Conservation (phyloP, 805 yeast genomes). For the Yamadazyma takamatsuzukensis region DNA sequence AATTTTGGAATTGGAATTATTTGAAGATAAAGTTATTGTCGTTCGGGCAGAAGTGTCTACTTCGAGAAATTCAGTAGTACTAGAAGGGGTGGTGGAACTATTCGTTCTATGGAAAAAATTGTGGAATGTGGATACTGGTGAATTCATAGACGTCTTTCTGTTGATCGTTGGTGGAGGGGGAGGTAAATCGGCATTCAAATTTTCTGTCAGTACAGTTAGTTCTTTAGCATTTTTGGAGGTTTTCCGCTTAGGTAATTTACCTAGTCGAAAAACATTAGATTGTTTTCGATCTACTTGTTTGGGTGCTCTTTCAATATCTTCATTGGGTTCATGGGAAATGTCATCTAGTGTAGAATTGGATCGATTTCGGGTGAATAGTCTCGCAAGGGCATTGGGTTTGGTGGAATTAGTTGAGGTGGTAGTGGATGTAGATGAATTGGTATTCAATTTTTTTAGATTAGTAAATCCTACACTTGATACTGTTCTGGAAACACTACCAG, state of each 20-base stretch:
- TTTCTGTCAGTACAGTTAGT: slow-evolving; percentile 27
- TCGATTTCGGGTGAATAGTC: slow-evolving; percentile 28
- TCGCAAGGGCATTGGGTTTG: slow-evolving; percentile 25
- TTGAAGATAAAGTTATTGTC: slow-evolving; percentile 28
- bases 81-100: slow-evolving; percentile 1
- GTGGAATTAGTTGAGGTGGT: slow-evolving; percentile 17
- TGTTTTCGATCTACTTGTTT: slow-evolving; percentile 11
- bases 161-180: slow-evolving; percentile 5
- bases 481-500: too few species aligned
- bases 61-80: slow-evolving; percentile 4
- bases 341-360: slow-evolving; percentile 17
- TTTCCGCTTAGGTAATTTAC: slow-evolving; percentile 7
- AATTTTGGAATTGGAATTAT: slow-evolving; percentile 30
- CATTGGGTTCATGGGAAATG: slow-evolving; percentile 5
- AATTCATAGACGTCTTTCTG: slow-evolving; percentile 23
- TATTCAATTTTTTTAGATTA: slow-evolving; percentile 26
- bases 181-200: background rate
- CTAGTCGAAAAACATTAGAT: slow-evolving; percentile 10
- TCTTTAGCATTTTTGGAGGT: slow-evolving; percentile 14
- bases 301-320: slow-evolving; percentile 7
- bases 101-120: slow-evolving; percentile 30
- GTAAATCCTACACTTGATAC: slow-evolving; percentile 30
- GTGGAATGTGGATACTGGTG: slow-evolving; percentile 31
- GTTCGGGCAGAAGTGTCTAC: slow-evolving; percentile 15
- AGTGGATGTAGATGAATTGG: slow-evolving; percentile 24